Evolutionary conservation across 495 filamentous ascomycete genomes (phyloP), one percentile per base, ranked within the genome.

Genomic region (Lepraria neglecta): DNA sequence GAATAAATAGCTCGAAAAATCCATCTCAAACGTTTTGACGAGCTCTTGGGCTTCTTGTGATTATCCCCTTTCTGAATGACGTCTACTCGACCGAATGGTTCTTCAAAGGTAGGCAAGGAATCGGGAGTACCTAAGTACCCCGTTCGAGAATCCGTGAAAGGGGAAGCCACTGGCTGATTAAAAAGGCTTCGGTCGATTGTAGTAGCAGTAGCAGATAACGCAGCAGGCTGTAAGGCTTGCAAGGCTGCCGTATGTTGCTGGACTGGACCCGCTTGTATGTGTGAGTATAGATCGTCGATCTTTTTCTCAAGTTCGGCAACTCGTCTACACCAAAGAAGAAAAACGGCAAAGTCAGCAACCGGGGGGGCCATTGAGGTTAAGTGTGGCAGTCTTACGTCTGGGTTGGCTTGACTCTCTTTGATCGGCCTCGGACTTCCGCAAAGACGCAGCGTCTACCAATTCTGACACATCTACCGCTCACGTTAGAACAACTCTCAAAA

Each of bases 301-400:
- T 44, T 51, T 43, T 47, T 64, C 50, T 64, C 56, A 6, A 64
- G 44, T 6, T 64, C 57, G 9, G 48, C 48, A 35, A 64, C n/a
- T 40, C 44, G 58, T 15, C 62, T 64, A 33, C 3, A 28, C 19
- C 0, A 21, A 43, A 27, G 15, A 17, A 24, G 24, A 24, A 1
- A 24, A 28, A 60, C n/a, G 54, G 48, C 33, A 47, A 30, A 31
- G 11, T 55, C 15, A 11, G 21, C 28, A 11, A 24, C n/a, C 45
- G 3, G 7, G 12, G 33, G 27, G 7, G 27, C 12, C n/a, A 19
- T 27, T 6, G n/a, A 44, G 21, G 42, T 6, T 19, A 4, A 6
- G 3, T n/a, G 12, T 14, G 5, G 30, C 7, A 44, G 21, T 10
- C 50, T 27, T 64, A 52, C 31, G 50, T 35, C n/a, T 47, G 38